phyloP scores from a whole-genome alignment of 2,329 filamentous ascomycete species.

The Zymoseptoria pseudotritici region DNA sequence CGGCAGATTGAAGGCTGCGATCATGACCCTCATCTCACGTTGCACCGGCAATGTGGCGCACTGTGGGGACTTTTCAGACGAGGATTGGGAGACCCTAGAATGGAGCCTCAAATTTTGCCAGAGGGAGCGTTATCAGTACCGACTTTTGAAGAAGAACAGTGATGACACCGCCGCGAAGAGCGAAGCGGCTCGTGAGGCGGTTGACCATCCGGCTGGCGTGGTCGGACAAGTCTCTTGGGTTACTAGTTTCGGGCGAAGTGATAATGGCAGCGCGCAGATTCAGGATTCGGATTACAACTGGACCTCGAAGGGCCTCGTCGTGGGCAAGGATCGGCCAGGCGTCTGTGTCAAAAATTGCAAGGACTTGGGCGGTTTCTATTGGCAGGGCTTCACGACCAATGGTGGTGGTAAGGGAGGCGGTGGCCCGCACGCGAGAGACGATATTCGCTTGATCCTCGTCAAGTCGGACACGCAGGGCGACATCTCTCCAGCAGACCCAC shows the following conservation, averaged over 20 bases:
- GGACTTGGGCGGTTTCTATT: background rate
- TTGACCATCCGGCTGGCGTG: background rate
- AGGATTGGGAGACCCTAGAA: background rate
- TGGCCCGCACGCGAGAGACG: background rate
- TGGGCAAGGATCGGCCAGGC: background rate
- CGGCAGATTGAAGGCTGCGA: background rate
- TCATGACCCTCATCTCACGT: background rate
- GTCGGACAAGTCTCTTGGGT: background rate
- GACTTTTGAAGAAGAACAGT: background rate
- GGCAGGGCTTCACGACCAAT: background rate
- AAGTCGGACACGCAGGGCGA: background rate
- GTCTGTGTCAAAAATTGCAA: background rate
- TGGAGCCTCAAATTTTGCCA: background rate
- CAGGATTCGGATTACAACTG: background rate
- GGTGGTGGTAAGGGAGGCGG: background rate
- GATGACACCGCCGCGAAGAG: background rate
- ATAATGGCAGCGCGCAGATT: background rate
- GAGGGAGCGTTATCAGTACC: background rate
- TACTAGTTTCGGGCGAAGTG: background rate
- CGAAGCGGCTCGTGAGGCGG: background rate
- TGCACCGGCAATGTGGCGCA: background rate
- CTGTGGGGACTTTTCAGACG: background rate
- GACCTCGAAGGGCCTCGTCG: background rate
- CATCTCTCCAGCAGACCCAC: background rate
- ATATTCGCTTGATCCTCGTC: background rate